Base-by-base conservation (phyloP, 306 rosid genomes). In the Acacia crassicarpa region DNA sequence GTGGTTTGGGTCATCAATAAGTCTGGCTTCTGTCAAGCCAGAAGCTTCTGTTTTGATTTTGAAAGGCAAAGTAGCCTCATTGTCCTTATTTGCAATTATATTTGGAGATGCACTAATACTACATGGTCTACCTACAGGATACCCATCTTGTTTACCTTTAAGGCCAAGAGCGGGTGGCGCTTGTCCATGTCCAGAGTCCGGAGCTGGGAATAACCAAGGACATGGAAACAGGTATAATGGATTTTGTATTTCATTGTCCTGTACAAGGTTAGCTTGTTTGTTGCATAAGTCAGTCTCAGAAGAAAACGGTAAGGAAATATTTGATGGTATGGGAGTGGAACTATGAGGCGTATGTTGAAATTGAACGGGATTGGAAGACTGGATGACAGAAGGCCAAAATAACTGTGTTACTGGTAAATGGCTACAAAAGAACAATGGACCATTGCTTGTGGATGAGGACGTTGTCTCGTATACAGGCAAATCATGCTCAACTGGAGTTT, bases 161-260 rank as follows among this genome's bases (percentile, higher is more conserved):
- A 44, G 63, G 74, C 86, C 78, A 81, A 54, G 67, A 49, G 91
- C 86, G 66, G 90, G 22, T 75, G 84, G 86, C 78, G 93, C 81
- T 78, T 83, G 88, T 83, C 82, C 87, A 70, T 80, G 90, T 87
- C 89, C 90, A 69, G 61, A 84, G 43, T 85, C 92, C 17, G 87
- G 88, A 79, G 76, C 87, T 54, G 98, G 94, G 77, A 90, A 85
- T 82, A 89, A 63, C 98, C 95, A 96, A 79, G 98, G 95, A 83
- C 83, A 90, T 4, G 94, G 99, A 48, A 92, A 61, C 74, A 93
- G 76, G 80, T 88, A 93, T 49, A 84, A 72, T 5, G 97, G 96
- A 58, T 86, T 82, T 83, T 85, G 90, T 8, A 84, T 66, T 80
- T 74, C 88, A 48, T 80, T 80, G 70, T 80, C 85, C 53, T 76